Evolutionary conservation across 2,329 filamentous ascomycete species (phyloP), one percentile per base, ranked within the genome.

Genomic region (Calonectria hongkongensis): DNA sequence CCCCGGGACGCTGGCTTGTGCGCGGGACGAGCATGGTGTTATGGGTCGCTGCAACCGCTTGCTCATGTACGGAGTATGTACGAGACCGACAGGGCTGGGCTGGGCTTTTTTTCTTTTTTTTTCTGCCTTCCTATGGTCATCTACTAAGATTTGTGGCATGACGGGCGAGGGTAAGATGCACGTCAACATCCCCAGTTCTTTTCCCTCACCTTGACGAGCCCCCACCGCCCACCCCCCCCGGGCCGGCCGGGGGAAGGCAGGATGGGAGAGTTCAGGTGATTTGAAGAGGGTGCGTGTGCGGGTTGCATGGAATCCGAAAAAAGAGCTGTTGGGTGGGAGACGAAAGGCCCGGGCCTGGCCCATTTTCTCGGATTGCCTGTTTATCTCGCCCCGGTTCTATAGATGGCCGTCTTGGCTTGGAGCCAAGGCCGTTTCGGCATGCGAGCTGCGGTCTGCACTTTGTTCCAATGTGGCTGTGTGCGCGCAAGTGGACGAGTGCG

Each of bases 221-320:
- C 54, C 30, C 51, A 6, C 45, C 47, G 9, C 47, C 10, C 25
- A 25, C 21, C 10, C 13, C 15, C 48, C 54, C 54, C 54, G 54
- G 54, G 54, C 54, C 54, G 54, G 54, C n/a, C 54, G 54, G 54
- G 51, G n/a, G 30, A 16, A 21, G 21, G 7, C 28, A 58, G 21
- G 16, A 21, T 9, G 43, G 15, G 18, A 58, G 30, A 36, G 54
- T 33, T 33, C 54, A 58, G 54, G 54, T 58, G 54, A 39, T 33
- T 30, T 21, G 33, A 9, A 39, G 33, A 25, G 12, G 30, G 54
- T 58, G 54, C 33, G 33, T 45, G 30, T 39, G 33, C 54, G 33
- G 54, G 54, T 58, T 39, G 33, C 54, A 58, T 58, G 33, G 30
- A 58, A 58, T 58, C 54, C 54, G 54, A 58, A 58, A 58, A 56